A percentile compares a stretch with the other conserved stretches of the same genome.
These are phyloP conservation scores for Bodo saltans DNA, from an alignment of 78 protist species.

Conservation along the genomic window DNA sequence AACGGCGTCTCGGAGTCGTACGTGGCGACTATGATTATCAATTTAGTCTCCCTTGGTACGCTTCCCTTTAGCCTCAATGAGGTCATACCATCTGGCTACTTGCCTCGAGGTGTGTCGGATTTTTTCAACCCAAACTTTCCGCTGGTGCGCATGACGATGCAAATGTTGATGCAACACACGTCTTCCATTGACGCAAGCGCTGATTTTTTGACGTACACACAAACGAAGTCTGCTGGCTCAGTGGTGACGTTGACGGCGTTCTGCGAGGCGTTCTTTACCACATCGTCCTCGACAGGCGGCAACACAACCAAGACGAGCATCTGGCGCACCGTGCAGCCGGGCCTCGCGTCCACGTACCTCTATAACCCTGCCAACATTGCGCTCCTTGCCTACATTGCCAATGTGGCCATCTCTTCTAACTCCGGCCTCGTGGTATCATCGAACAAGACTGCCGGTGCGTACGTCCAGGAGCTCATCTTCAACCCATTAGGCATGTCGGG, in stretches of 20 bases:
- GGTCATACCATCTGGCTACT: too few species aligned
- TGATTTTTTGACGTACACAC: not conserved
- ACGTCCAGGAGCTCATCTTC: not conserved
- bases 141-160: not conserved
- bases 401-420: not conserved
- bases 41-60: too few species aligned
- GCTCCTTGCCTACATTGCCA: constrained; percentile 3
- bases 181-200: not conserved
- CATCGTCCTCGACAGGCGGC: too few species aligned
- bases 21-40: too few species aligned
- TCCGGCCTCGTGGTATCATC: not conserved
- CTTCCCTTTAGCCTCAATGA: too few species aligned
- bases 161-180: constrained; percentile 22
- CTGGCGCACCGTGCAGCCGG: not conserved
- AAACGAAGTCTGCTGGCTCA: not conserved
- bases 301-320: not conserved
- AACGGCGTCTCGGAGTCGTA: too few species aligned
- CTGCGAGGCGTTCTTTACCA: not conserved
- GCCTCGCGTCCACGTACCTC: not conserved
- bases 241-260: not conserved
- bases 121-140: not conserved
- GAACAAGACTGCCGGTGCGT: not conserved
- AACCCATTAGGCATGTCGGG: constrained; percentile 1
- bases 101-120: too few species aligned
- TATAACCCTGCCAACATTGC: constrained; percentile 8